A percentile compares a stretch with the other conserved stretches of the same genome.
Evolutionary conservation across 768 basidiomycete species (phyloP).

Genomic region (Rubroboletus satanas): DNA sequence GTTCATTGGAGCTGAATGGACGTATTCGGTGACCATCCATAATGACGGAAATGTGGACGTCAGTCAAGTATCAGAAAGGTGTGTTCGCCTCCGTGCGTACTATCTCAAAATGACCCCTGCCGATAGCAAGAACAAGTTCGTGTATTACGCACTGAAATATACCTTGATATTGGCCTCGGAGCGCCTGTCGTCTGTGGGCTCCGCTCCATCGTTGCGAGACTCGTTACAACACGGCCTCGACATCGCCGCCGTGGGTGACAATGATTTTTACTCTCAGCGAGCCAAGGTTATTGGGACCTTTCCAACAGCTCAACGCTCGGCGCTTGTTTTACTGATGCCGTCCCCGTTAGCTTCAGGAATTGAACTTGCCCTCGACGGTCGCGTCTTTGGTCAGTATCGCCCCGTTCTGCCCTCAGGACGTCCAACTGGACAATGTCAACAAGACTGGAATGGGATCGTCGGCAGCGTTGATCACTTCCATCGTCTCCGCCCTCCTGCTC

Average conservation of each 20-base stretch:
- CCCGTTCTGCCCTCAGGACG: constrained; percentile 71
- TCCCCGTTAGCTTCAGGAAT: constrained; percentile 52
- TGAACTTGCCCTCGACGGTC: constrained; percentile 59
- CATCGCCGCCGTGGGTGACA: constrained; percentile 85
- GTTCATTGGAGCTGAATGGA: constrained; percentile 79
- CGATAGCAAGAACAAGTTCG: constrained; percentile 80
- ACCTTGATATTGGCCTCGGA: constrained; percentile 68
- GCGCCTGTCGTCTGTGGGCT: constrained; percentile 28
- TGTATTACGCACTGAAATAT: constrained; percentile 82
- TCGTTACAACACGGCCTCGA: constrained; percentile 55
- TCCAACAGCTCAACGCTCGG: background rate
- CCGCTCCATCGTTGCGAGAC: constrained; percentile 40
- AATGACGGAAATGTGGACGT: constrained; percentile 30
- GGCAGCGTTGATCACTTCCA: constrained; percentile 93
- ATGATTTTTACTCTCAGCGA: constrained; percentile 97
- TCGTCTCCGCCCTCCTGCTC: constrained; percentile 80
- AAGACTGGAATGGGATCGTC: constrained; percentile 98
- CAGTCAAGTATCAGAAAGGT: constrained; percentile 22
- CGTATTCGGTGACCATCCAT: constrained; percentile 49
- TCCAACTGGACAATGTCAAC: constrained; percentile 76
- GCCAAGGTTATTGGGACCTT: constrained; percentile 52
- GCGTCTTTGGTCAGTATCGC: constrained; percentile 64
- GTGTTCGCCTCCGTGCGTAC: background rate
- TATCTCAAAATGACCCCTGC: constrained; percentile 8
- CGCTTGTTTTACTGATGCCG: constrained; percentile 4